Evolutionary conservation across 2,329 filamentous ascomycete genomes (phyloP).

Genomic region (Ceratocystis variospora): DNA sequence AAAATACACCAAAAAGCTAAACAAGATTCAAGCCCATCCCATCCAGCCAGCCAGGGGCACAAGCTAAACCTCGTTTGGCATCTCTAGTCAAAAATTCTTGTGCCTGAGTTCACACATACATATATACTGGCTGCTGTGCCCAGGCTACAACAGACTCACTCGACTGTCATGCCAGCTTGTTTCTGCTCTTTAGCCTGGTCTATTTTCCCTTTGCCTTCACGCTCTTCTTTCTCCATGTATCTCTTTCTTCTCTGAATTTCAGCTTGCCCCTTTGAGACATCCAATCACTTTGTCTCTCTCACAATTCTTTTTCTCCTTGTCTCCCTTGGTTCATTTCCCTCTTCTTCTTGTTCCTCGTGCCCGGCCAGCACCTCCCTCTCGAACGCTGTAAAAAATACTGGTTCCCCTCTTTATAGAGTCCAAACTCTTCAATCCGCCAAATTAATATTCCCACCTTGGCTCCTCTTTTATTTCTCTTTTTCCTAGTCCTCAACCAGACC

Average conservation of each 20-base stretch:
- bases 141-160: not conserved
- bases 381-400: not conserved
- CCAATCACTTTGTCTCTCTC: not conserved
- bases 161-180: no score
- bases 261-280: not conserved
- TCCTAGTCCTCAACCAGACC: not conserved
- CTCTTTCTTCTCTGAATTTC: no score
- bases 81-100: conserved; percentile 1
- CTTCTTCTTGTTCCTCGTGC: not conserved
- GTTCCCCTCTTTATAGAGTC: conserved; percentile 4
- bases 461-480: not conserved
- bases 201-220: not conserved
- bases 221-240: not conserved
- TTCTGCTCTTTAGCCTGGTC: not conserved
- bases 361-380: not conserved
- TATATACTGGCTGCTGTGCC: conserved; percentile 8
- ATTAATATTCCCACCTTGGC: not conserved
- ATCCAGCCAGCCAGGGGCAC: not conserved
- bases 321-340: not conserved
- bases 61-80: conserved; percentile 17
- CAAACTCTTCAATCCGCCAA: not conserved
- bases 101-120: conserved; percentile 12
- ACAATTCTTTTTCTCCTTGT: not conserved
- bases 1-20: not conserved
- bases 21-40: not conserved